Evolutionary conservation across 352 stramenopile genomes (phyloP).

Genomic region (Phytophthora pisi): DNA sequence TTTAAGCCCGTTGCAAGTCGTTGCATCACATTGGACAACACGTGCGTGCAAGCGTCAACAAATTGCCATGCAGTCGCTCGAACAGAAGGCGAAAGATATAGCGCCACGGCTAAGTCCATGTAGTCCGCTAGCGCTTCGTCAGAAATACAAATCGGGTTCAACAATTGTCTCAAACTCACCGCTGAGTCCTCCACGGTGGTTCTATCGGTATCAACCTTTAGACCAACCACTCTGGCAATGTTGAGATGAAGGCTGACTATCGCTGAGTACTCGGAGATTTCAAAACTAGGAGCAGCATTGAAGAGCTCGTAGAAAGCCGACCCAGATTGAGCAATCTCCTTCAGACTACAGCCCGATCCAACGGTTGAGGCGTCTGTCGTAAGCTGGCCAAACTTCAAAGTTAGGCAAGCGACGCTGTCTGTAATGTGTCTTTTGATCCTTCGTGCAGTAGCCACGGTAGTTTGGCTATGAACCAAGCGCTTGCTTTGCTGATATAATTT

Average conservation of each 20-base stretch:
- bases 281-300: constrained; percentile 17
- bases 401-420: constrained; percentile 18
- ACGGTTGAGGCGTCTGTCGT: not conserved
- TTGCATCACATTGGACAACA: constrained; percentile 11
- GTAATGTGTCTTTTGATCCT: constrained; percentile 18
- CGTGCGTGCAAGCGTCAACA: constrained; percentile 8
- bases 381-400: constrained; percentile 19
- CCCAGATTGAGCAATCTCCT: constrained; percentile 23
- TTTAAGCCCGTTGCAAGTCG: constrained; percentile 13
- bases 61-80: constrained; percentile 22
- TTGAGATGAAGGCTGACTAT: constrained; percentile 22
- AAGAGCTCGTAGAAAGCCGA: constrained; percentile 26
- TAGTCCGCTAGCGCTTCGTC: constrained; percentile 27
- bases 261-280: constrained; percentile 21
- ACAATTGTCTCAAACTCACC: constrained; percentile 6
- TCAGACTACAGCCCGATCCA: constrained; percentile 3
- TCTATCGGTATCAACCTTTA: constrained; percentile 8
- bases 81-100: constrained; percentile 16
- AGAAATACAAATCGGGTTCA: constrained; percentile 26
- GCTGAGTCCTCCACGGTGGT: constrained; percentile 8
- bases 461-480: constrained; percentile 5
- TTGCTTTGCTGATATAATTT: constrained; percentile 15
- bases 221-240: constrained; percentile 15
- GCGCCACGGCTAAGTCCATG: constrained; percentile 7
- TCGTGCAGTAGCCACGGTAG: constrained; percentile 6